phyloP scores from a whole-genome alignment of 768 basidiomycete genomes.

The Macrocybe gigantea region DNA sequence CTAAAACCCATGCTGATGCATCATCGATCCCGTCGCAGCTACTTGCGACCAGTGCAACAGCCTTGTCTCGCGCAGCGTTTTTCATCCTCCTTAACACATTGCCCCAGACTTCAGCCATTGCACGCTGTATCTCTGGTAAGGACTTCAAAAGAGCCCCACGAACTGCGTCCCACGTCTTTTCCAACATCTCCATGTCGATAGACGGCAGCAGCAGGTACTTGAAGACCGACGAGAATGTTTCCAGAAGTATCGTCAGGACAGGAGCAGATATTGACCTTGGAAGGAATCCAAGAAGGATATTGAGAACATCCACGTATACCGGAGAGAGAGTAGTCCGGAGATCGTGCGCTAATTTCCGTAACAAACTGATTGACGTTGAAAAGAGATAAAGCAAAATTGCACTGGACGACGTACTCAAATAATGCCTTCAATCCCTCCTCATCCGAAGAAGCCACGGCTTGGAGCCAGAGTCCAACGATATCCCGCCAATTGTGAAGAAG shows the following conservation, averaged over 20 bases:
- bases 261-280: conserved; percentile 52
- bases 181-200: conserved; percentile 45
- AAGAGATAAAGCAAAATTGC: neutral
- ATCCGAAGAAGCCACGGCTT: conserved; percentile 50
- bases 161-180: conserved; percentile 56
- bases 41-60: conserved; percentile 49
- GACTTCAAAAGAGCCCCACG: conserved; percentile 49
- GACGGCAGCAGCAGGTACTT: conserved; percentile 68
- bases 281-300: conserved; percentile 51
- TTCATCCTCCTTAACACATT: conserved; percentile 70
- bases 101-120: conserved; percentile 87
- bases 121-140: conserved; percentile 65
- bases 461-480: conserved; percentile 60
- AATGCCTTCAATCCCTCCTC: conserved; percentile 69
- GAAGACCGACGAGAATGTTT: conserved; percentile 65
- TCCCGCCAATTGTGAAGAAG: conserved; percentile 77
- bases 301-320: conserved; percentile 49
- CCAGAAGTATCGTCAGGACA: conserved; percentile 56
- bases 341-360: conserved; percentile 77
- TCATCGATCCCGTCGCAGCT: conserved; percentile 49
- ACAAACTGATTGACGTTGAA: conserved; percentile 38
- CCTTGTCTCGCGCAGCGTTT: conserved; percentile 45
- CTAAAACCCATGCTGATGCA: conserved; percentile 66
- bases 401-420: conserved; percentile 55
- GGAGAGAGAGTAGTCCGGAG: conserved; percentile 73